phyloP scores from a whole-genome alignment of 2,329 filamentous ascomycete species.

The Arthrinium puccinioides region DNA sequence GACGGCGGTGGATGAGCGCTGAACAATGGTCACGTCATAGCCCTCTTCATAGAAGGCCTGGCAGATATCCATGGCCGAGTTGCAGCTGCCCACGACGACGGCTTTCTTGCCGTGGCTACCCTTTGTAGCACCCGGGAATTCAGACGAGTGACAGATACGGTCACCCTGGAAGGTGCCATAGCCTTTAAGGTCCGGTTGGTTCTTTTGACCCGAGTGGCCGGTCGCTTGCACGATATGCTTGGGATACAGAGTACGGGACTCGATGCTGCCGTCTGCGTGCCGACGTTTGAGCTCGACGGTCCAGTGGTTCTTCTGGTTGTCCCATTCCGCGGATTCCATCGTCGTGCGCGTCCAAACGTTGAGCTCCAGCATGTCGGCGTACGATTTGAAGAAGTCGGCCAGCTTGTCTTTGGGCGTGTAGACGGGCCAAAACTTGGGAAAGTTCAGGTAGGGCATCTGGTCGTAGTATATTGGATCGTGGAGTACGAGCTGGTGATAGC shows the following conservation, averaged over 20 bases:
- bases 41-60: conserved; percentile 52
- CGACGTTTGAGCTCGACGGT: conserved; percentile 29
- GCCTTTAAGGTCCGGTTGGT: conserved; percentile 50
- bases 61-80: conserved; percentile 51
- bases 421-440: conserved; percentile 58
- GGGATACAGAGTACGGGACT: conserved; percentile 49
- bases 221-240: conserved; percentile 61
- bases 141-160: conserved; percentile 46
- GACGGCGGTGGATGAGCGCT: conserved; percentile 50
- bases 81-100: conserved; percentile 50
- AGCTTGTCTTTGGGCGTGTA: conserved; percentile 69
- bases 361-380: conserved; percentile 57
- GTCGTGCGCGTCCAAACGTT: conserved; percentile 57
- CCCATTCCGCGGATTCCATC: conserved; percentile 38
- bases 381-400: conserved; percentile 60
- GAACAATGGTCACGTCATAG: conserved; percentile 52
- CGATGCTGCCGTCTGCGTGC: conserved; percentile 14
- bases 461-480: conserved; percentile 60
- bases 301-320: conserved; percentile 44
- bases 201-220: conserved; percentile 60
- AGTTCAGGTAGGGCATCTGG: conserved; percentile 56
- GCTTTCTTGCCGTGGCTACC: conserved; percentile 37
- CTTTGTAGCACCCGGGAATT: conserved; percentile 27
- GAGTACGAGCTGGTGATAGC: conserved; percentile 59
- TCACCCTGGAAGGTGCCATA: conserved; percentile 41